phyloP scores from a whole-genome alignment of 1,284 basidiomycete genomes.

The Malassezia globosa region DNA sequence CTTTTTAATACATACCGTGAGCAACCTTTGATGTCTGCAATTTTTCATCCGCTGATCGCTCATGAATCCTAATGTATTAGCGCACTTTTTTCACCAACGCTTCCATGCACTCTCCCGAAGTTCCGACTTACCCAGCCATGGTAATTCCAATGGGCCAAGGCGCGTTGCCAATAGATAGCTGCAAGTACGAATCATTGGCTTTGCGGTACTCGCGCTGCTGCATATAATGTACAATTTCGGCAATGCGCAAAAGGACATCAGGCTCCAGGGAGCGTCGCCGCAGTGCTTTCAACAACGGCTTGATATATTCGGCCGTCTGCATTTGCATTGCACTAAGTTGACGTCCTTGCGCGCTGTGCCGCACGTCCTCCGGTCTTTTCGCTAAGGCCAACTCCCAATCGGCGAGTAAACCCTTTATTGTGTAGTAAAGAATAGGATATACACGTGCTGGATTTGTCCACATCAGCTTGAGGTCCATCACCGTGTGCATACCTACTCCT shows the following conservation, averaged over 20 bases:
- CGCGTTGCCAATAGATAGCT: conserved; percentile 92
- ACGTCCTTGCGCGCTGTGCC: conserved; percentile 79
- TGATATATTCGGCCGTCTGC: conserved; percentile 89
- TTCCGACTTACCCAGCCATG: conserved; percentile 79
- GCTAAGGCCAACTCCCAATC: conserved; percentile 95
- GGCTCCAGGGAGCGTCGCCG: conserved; percentile 69
- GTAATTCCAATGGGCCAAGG: conserved; percentile 99
- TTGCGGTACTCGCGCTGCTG: conserved; percentile 84
- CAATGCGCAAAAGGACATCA: conserved; percentile 76
- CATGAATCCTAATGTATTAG: conserved; percentile 65
- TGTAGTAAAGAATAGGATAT: conserved; percentile 94
- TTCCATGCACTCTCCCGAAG: no score
- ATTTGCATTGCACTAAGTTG: conserved; percentile 86
- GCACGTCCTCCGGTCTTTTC: conserved; percentile 65
- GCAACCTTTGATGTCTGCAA: conserved; percentile 93
- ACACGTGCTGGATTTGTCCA: conserved; percentile 90
- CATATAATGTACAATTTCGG: conserved; percentile 93
- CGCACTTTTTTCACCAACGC: no score
- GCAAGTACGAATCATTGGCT: conserved; percentile 92
- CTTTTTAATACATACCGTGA: conserved; percentile 50
- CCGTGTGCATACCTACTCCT: conserved; percentile 38
- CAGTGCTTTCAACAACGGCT: conserved; percentile 83
- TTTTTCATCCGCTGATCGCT: conserved; percentile 90
- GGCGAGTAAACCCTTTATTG: conserved; percentile 72
- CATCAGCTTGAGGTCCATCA: conserved; percentile 56